phyloP scores from a whole-genome alignment of 495 filamentous ascomycete genomes.

The Tirmania nivea region DNA sequence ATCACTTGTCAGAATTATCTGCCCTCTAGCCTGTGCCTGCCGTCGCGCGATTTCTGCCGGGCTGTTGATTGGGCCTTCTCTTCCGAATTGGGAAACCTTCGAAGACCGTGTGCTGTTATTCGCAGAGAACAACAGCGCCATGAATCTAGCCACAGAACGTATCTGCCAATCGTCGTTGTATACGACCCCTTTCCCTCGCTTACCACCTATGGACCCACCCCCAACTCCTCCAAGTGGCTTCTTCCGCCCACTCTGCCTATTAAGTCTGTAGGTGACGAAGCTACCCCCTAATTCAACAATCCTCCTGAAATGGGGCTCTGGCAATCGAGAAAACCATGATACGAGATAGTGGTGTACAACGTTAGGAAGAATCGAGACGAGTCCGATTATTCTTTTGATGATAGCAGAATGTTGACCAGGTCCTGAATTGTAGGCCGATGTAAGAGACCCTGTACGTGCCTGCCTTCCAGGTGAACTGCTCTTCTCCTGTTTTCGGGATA shows the following conservation, averaged over 20 bases:
- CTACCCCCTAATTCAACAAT: slow-evolving; percentile 53
- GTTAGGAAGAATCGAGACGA: slow-evolving; percentile 53
- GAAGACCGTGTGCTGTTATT: slow-evolving; percentile 37
- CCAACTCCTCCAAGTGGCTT: neutral
- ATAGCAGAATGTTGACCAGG: slow-evolving; percentile 54
- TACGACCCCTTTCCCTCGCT: slow-evolving; percentile 29
- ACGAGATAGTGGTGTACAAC: slow-evolving; percentile 66
- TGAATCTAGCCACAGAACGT: slow-evolving; percentile 55
- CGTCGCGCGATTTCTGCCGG: slow-evolving; percentile 21
- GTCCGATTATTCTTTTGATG: slow-evolving; percentile 64
- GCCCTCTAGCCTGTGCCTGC: slow-evolving; percentile 32
- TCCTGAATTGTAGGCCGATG: slow-evolving; percentile 6
- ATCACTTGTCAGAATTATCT: slow-evolving; percentile 53
- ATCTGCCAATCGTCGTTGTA: slow-evolving; percentile 89
- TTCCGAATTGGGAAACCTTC: slow-evolving; percentile 14
- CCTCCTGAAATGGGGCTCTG: slow-evolving; percentile 43
- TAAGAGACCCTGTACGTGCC: neutral
- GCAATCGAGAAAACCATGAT: slow-evolving; percentile 61
- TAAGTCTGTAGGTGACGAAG: slow-evolving; percentile 67
- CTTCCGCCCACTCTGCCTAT: slow-evolving; percentile 48
- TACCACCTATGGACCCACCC: slow-evolving; percentile 9
- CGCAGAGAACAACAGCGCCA: slow-evolving; percentile 64
- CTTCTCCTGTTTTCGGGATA: slow-evolving; percentile 14
- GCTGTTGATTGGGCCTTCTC: slow-evolving; percentile 2
- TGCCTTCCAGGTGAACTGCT: neutral